phyloP scores from a whole-genome alignment of 345 rosid species.

The Murraya koenigii region DNA sequence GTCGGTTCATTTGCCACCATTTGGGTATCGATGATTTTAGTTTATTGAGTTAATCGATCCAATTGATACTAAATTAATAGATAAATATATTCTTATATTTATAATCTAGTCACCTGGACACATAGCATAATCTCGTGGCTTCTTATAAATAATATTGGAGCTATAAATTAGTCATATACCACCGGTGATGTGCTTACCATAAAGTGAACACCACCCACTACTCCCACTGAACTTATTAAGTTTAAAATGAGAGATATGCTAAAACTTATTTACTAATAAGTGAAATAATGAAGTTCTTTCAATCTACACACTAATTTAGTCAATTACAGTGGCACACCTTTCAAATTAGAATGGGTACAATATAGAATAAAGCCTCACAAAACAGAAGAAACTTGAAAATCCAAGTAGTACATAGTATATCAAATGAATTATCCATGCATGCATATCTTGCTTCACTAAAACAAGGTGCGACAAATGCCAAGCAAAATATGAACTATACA shows the following conservation, averaged over 20 bases:
- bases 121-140: no score
- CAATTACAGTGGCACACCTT: background rate
- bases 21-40: background rate
- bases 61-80: no score
- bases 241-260: no score
- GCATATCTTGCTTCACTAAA: background rate
- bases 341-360: background rate
- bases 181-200: no score
- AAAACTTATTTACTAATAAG: no score
- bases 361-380: background rate
- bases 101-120: no score
- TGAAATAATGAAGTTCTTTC: no score
- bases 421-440: background rate
- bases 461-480: background rate
- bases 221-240: no score
- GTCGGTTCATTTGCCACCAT: background rate
- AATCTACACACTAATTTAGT: background rate
- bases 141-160: no score
- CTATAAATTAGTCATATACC: no score
- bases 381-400: background rate
- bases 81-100: no score
- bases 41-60: background rate
- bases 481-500: background rate
- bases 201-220: no score
- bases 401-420: background rate